These are phyloP conservation scores for Erysimum cheiranthoides DNA, from an alignment of 345 rosid species.

Conservation along the genomic window DNA sequence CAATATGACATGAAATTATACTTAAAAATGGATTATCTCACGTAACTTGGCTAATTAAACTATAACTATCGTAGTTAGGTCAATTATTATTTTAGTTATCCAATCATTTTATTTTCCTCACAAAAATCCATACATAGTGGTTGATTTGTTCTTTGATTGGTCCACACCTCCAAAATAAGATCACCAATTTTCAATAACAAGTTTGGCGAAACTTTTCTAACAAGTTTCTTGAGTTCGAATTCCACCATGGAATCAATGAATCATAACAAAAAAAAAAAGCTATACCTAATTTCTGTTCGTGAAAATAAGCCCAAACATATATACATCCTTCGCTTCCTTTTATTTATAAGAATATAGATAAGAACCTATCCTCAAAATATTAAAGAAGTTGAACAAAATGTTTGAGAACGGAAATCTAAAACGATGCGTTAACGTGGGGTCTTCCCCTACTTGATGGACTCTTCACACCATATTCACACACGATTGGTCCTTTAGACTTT, in stretches of 20 bases:
- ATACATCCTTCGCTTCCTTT: background rate
- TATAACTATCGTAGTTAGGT: constrained; percentile 37
- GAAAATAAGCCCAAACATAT: background rate
- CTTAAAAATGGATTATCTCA: background rate
- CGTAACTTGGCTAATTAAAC: constrained; percentile 10
- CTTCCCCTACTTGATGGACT: constrained; percentile 35
- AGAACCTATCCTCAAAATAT: background rate
- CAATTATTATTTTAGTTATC: constrained; percentile 29
- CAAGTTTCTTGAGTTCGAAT: background rate
- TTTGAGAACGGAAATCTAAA: background rate
- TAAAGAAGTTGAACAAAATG: background rate
- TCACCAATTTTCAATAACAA: constrained; percentile 1
- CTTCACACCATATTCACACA: constrained; percentile 39
- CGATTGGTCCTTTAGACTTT: constrained; percentile 19
- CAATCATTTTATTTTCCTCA: constrained; percentile 6
- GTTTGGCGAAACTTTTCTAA: background rate
- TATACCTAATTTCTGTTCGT: background rate
- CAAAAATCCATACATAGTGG: constrained; percentile 23
- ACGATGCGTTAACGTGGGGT: constrained; percentile 15
- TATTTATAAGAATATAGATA: background rate
- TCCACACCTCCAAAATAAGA: constrained; percentile 20
- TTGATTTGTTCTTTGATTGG: constrained; percentile 29
- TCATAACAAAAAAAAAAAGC: background rate
- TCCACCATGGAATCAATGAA: background rate
- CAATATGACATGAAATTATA: constrained; percentile 4